These are phyloP conservation scores for Saccharum officinarum DNA, from an alignment of 176 grass and related monocot genomes.

Conservation along the genomic window DNA sequence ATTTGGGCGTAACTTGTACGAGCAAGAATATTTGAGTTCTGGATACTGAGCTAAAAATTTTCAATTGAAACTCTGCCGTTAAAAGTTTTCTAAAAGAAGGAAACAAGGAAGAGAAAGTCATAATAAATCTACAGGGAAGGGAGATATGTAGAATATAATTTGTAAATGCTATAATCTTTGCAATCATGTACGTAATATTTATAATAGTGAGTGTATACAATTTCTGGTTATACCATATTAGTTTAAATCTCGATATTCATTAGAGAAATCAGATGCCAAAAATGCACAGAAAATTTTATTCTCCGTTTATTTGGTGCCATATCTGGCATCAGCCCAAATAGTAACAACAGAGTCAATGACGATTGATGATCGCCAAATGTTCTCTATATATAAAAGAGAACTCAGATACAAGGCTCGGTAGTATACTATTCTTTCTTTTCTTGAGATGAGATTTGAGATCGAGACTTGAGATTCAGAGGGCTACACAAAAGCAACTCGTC, in stretches of 20 bases:
- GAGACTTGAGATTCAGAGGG: neutral
- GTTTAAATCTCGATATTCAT: neutral
- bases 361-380: neutral
- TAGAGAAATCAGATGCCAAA: neutral
- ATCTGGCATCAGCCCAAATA: neutral
- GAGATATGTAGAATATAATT: neutral
- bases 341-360: neutral
- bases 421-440: neutral
- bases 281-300: neutral
- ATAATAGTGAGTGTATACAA: no score
- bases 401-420: no score
- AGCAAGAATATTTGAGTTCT: neutral
- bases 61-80: neutral
- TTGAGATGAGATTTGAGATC: no score
- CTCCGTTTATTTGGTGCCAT: neutral
- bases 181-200: neutral
- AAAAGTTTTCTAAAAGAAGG: neutral
- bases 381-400: neutral
- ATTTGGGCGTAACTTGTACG: neutral
- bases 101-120: no score
- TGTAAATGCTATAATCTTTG: neutral
- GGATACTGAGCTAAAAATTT: neutral
- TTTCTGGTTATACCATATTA: neutral
- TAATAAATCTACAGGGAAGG: neutral
- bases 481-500: neutral